Conservation (phyloP, 2,329 filamentous ascomycete genomes). For the Didymellaceae sp. region DNA sequence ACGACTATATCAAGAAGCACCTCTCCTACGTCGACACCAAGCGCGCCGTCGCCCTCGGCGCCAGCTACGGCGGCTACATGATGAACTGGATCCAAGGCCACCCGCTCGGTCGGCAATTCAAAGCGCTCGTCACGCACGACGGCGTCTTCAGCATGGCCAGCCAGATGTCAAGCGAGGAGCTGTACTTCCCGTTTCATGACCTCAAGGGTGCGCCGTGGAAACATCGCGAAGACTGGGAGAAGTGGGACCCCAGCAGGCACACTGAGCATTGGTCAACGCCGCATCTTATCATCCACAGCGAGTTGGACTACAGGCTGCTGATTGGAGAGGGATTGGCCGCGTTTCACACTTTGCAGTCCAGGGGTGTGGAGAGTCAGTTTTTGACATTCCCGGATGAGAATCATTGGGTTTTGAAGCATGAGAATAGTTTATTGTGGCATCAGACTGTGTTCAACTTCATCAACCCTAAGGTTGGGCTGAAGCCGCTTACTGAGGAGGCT, state of each 20-base stretch:
- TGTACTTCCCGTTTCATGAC: constrained; percentile 60
- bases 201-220: constrained; percentile 46
- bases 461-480: constrained; percentile 63
- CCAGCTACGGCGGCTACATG: constrained; percentile 57
- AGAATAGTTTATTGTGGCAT: constrained; percentile 92
- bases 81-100: constrained; percentile 89
- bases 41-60: constrained; percentile 75
- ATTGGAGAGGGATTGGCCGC: constrained; percentile 83
- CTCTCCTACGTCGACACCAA: constrained; percentile 72
- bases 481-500: constrained; percentile 19
- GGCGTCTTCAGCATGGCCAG: constrained; percentile 73
- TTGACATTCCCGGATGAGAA: constrained; percentile 82
- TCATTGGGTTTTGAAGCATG: constrained; percentile 86
- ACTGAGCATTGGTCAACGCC: constrained; percentile 80
- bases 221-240: constrained; percentile 57
- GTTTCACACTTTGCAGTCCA: constrained; percentile 83
- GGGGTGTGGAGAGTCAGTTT: constrained; percentile 76
- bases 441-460: constrained; percentile 81
- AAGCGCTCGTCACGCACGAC: constrained; percentile 86
- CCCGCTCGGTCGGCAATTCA: constrained; percentile 80
- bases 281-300: constrained; percentile 87
- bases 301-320: constrained; percentile 86
- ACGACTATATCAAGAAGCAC: constrained; percentile 73
- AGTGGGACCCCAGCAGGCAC: constrained; percentile 64
- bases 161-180: constrained; percentile 59